Evolutionary conservation across 768 basidiomycete species (phyloP).

Genomic region (Gymnopilus junonius): DNA sequence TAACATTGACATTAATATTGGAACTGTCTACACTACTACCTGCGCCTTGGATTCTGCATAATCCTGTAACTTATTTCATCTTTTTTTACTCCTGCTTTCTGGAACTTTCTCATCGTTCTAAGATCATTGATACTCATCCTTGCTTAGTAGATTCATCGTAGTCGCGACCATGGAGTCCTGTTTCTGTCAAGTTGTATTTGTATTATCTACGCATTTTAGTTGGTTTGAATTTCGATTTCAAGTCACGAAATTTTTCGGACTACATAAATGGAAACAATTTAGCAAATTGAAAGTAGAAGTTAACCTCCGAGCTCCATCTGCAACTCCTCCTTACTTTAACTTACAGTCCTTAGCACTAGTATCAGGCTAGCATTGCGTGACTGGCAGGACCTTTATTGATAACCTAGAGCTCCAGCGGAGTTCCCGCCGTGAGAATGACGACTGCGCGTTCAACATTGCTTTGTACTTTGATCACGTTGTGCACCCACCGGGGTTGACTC

Average conservation of each 20-base stretch:
- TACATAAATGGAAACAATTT: too few relatives aligned
- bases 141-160: not conserved
- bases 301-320: too few relatives aligned
- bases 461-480: not conserved
- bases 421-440: not conserved
- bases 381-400: too few relatives aligned
- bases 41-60: not conserved
- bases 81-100: not conserved
- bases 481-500: not conserved
- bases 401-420: not conserved
- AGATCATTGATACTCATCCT: not conserved
- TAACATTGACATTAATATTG: not conserved
- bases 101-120: not conserved
- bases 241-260: too few relatives aligned
- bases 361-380: too few relatives aligned
- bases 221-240: too few relatives aligned
- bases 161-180: not conserved
- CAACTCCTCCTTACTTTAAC: too few relatives aligned
- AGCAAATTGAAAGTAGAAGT: too few relatives aligned
- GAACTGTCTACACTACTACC: not conserved
- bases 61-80: not conserved
- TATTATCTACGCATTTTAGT: not conserved
- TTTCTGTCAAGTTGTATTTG: not conserved
- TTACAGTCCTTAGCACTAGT: too few relatives aligned
- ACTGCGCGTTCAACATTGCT: not conserved